Evolutionary conservation across 495 filamentous ascomycete species (phyloP).

Genomic region (Penicillium manginii): DNA sequence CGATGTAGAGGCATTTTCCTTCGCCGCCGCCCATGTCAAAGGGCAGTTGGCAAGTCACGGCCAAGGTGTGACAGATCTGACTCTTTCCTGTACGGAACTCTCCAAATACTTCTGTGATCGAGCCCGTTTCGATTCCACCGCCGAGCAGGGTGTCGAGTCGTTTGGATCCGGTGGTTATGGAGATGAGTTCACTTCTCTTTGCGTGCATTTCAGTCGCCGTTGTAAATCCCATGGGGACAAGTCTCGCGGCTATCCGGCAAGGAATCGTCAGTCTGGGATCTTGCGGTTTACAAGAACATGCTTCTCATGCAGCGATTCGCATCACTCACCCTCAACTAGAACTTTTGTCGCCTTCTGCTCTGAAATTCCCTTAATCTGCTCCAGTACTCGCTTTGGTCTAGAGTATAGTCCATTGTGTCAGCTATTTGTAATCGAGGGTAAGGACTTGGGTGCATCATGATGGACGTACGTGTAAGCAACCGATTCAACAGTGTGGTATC

Average conservation of each 20-base stretch:
- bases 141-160: constrained; percentile 93
- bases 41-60: constrained; percentile 94
- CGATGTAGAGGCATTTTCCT: constrained; percentile 98
- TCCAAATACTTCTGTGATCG: constrained; percentile 98
- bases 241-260: constrained; percentile 71
- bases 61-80: constrained; percentile 98
- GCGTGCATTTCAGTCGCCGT: constrained; percentile 99
- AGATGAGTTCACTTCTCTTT: constrained; percentile 92
- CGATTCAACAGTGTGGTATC: constrained; percentile 92
- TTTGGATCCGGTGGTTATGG: constrained; percentile 96
- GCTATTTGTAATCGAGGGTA: neutral
- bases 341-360: constrained; percentile 94
- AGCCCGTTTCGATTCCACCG: constrained; percentile 94
- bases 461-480: constrained; percentile 81
- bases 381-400: constrained; percentile 77
- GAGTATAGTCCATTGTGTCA: neutral
- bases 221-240: constrained; percentile 98
- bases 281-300: neutral
- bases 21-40: constrained; percentile 99
- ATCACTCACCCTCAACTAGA: constrained; percentile 76
- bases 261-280: constrained; percentile 16
- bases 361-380: constrained; percentile 96
- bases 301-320: neutral
- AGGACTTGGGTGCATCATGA: neutral
- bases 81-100: constrained; percentile 98